Base-by-base conservation (phyloP, 2,329 filamentous ascomycete species). In the Sclerotinia trifoliorum region DNA sequence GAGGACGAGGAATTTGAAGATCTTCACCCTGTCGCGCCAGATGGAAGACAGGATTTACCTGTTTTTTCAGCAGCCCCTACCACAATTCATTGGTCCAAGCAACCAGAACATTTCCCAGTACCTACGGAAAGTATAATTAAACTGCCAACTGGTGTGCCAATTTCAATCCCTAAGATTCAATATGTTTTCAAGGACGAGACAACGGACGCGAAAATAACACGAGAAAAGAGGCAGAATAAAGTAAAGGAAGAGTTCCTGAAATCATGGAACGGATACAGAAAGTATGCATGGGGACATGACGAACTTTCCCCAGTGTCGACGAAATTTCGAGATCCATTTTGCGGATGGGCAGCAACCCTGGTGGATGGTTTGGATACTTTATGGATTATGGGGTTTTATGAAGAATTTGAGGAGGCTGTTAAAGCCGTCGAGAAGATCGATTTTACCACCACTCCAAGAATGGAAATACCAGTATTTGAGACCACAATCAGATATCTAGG, bases 401-500 rank as follows among this genome's bases (percentile, higher is more conserved):
- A 90, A 0, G 92, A 96, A 74, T 96, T 96, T 74, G 87, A 92
- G 69, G 88, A 92, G 70, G 93, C 92, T 2, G 87, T 91, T 56
- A 83, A 86, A 64, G 88, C 85, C 4, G 87, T 94, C 29, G 83
- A 83, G 68, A 79, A 85, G 7, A 94, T 97, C 68, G 93, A 97
- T 78, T 97, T 97, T 74, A 95, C 91, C 3, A 90, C 86, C 15
- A 89, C 87, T 39, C 79, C 82, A 19, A 83, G 88, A 61, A 77
- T 80, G 49, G 86, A 91, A 60, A 95, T 97, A 57, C 93, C 93
- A n/a, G 84, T 96, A 10, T 97, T 97, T 74, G 94, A 97, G 79
- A 96, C 93, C 0, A 92, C 89, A 15, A 97, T 98, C 76, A 88
- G 94, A 64, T 97, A 97, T 75, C 83, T 98, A 5, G 94, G 94